These are phyloP conservation scores for Boletus patriciae DNA, from an alignment of 768 basidiomycete genomes.

Conservation along the genomic window DNA sequence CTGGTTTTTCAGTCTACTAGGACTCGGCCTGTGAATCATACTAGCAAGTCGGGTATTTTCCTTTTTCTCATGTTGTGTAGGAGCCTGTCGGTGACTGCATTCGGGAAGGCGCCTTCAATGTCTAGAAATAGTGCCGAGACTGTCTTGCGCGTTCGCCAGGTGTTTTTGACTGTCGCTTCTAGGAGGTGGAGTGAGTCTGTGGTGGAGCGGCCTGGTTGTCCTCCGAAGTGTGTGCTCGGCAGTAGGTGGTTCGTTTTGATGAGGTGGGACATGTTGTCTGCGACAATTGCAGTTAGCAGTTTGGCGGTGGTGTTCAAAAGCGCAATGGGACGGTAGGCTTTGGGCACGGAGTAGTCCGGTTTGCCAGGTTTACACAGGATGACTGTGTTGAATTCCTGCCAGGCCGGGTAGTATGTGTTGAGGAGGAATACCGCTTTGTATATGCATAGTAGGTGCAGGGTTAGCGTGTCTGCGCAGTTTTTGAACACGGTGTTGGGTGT, in stretches of 20 bases:
- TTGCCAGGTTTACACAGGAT: no score
- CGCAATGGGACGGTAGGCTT: no score
- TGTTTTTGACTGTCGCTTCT: background rate
- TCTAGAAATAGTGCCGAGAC: no score
- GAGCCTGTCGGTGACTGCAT: background rate
- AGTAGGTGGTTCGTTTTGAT: background rate
- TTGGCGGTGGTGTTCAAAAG: constrained; percentile 2
- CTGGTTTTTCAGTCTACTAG: constrained; percentile 1
- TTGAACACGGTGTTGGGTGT: no score
- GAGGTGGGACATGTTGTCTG: background rate
- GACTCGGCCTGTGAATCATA: constrained; percentile 3
- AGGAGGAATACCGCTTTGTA: no score
- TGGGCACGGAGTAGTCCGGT: no score
- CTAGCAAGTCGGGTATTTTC: background rate
- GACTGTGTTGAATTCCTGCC: no score
- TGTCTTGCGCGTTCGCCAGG: no score
- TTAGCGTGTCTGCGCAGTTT: no score
- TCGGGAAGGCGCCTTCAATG: background rate
- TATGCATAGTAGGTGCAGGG: no score
- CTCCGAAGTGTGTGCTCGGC: background rate
- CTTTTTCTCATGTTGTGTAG: background rate
- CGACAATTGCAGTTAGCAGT: background rate
- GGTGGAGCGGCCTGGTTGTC: background rate
- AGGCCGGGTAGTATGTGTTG: no score
- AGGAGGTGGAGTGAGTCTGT: background rate